These are phyloP conservation scores for Phytopythium litorale DNA, from an alignment of 352 stramenopile species.

Conservation along the genomic window DNA sequence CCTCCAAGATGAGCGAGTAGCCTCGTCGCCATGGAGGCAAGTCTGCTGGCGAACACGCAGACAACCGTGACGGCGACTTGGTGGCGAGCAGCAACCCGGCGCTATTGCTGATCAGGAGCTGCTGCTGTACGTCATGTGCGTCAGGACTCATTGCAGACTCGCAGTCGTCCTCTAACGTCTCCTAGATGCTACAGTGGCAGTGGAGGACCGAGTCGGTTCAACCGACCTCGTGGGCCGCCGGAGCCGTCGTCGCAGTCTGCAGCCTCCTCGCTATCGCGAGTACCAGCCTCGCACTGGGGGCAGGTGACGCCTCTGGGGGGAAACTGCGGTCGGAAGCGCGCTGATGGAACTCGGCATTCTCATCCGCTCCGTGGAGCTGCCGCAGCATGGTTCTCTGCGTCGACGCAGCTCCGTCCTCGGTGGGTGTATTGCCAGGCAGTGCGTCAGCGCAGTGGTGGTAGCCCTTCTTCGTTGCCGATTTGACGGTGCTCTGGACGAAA, in stretches of 20 bases:
- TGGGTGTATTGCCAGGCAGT: constrained; percentile 29
- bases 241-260: constrained; percentile 20
- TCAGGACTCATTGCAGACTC: constrained; percentile 3
- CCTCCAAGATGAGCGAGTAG: too few species aligned
- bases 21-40: too few species aligned
- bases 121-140: too few species aligned
- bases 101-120: too few species aligned
- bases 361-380: constrained; percentile 31
- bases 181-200: too few species aligned
- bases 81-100: too few species aligned
- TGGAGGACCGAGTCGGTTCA: constrained; percentile 82
- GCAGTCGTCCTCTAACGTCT: not conserved
- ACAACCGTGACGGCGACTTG: too few species aligned
- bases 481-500: constrained; percentile 5
- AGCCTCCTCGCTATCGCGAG: constrained; percentile 24
- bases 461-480: constrained; percentile 14
- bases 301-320: not conserved
- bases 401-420: constrained; percentile 26
- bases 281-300: constrained; percentile 20
- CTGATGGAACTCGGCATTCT: constrained; percentile 28
- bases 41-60: too few species aligned
- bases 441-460: not conserved
- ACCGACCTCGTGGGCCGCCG: too few species aligned
- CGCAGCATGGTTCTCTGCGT: constrained; percentile 33
- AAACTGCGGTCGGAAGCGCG: constrained; percentile 21